Conservation (phyloP, 768 basidiomycete genomes). For the Obba rivulosa region DNA sequence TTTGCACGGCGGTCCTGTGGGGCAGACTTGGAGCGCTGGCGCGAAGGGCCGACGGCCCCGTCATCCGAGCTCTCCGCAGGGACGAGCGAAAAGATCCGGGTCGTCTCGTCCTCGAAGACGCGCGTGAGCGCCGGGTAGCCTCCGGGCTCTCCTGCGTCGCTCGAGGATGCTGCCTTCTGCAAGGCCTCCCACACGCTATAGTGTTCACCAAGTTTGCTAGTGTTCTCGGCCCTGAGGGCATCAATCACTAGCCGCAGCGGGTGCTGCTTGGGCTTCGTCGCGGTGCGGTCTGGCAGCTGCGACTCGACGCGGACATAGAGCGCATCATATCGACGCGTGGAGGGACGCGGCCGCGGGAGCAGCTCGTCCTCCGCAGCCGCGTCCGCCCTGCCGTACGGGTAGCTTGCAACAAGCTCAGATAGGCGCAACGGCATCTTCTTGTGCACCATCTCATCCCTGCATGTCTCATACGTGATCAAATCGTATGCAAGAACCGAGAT, state of each 20-base stretch:
- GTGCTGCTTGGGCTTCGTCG: constrained; percentile 37
- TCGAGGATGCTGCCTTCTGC: constrained; percentile 31
- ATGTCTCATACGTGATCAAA: neutral
- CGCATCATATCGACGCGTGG: constrained; percentile 59
- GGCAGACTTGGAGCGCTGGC: constrained; percentile 20
- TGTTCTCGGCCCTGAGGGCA: constrained; percentile 44
- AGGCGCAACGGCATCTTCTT: constrained; percentile 65
- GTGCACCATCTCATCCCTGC: constrained; percentile 52
- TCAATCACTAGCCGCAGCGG: constrained; percentile 58
- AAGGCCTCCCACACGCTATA: constrained; percentile 51
- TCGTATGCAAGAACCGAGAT: neutral
- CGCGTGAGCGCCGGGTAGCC: constrained; percentile 37
- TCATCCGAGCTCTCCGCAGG: constrained; percentile 35
- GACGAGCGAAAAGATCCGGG: constrained; percentile 43
- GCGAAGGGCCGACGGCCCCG: constrained; percentile 21
- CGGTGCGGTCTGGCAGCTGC: constrained; percentile 33
- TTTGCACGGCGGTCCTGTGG: neutral
- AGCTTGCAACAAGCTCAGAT: constrained; percentile 61
- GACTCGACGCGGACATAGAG: constrained; percentile 64
- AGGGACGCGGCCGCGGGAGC: constrained; percentile 60
- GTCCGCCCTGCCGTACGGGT: constrained; percentile 49
- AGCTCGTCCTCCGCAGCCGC: constrained; percentile 33
- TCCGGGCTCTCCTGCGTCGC: constrained; percentile 19
- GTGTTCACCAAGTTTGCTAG: constrained; percentile 30
- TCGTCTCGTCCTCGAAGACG: constrained; percentile 67